Percentiles rank a stretch among this genome's conserved stretches.
Conservation (phyloP, 2,329 filamentous ascomycete species). For the Cordyceps farinosa region DNA sequence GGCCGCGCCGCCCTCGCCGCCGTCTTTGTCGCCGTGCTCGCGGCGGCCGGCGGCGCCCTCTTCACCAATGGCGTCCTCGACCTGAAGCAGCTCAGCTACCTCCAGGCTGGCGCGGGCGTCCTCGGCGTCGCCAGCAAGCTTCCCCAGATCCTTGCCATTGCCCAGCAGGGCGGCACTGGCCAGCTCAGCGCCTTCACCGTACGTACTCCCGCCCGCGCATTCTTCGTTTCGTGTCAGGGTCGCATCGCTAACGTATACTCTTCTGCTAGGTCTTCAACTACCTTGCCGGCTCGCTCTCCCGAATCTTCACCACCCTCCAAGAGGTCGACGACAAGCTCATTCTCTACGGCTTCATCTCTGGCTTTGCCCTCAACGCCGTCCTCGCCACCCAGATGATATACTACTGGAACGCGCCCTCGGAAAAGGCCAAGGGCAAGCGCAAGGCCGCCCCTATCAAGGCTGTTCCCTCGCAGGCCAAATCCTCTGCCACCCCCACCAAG, state of each 20-base stretch:
- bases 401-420: slow-evolving; percentile 79
- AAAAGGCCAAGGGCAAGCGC: slow-evolving; percentile 43
- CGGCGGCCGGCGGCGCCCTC: slow-evolving; percentile 64
- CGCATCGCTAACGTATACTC: neutral
- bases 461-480: slow-evolving; percentile 22
- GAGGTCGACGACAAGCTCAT: slow-evolving; percentile 97
- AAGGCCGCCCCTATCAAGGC: slow-evolving; percentile 31
- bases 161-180: slow-evolving; percentile 80
- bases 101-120: slow-evolving; percentile 81
- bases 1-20: slow-evolving; percentile 66
- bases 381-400: slow-evolving; percentile 88
- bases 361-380: slow-evolving; percentile 83
- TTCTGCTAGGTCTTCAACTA: slow-evolving; percentile 87
- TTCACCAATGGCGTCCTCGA: slow-evolving; percentile 64
- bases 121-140: slow-evolving; percentile 87
- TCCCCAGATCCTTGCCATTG: slow-evolving; percentile 88
- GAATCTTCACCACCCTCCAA: slow-evolving; percentile 96
- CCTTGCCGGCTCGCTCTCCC: slow-evolving; percentile 83
- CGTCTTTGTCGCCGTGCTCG: slow-evolving; percentile 73
- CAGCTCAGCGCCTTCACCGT: slow-evolving; percentile 96
- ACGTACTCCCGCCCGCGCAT: slow-evolving; percentile 37
- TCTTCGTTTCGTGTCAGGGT: too few relatives aligned
- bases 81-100: slow-evolving; percentile 63
- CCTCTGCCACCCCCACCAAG: slow-evolving; percentile 34
- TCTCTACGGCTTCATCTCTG: slow-evolving; percentile 88